Evolutionary conservation across 2,329 filamentous ascomycete species (phyloP), one percentile per base, ranked within the genome.

Genomic region (Cladosporium colombiae): DNA sequence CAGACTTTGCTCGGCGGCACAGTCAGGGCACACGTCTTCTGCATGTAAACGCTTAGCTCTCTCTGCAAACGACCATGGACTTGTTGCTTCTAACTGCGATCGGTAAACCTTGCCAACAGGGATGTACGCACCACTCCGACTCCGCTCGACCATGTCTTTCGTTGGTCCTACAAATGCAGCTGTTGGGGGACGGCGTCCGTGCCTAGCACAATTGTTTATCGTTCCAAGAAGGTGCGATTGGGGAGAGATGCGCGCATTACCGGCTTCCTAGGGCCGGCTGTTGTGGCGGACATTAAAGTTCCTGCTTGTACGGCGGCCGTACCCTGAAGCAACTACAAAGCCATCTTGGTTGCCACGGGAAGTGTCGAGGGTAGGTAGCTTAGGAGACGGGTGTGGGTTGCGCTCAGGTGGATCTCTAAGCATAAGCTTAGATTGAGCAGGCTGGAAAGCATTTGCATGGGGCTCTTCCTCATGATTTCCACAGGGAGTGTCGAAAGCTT

Each of bases 1-100:
- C 33, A 75, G 74, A 3, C 66, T 62, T 33, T 73, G 68, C 67
- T 76, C 75, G 10, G 71, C 69, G 21, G 74, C 65, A 62, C 73
- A 76, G 57, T 77, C 75, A 16, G 75, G 74, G 63, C 74, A 76
- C 14, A 70, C 70, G 65, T 73, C 68, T 68, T 58, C 66, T 31
- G 70, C 70, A 68, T 74, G 67, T 66, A 53, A 66, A 61, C 65
- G 46, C 67, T 70, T 64, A 62, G 60, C 65, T 67, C 66, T 60
- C 60, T 67, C 63, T 56, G 50, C 23, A 31, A 69, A 64, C 35
- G 63, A 67, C 71, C 72, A 76, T 3, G 73, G 74, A 67, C 74
- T 77, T 14, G 73, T 72, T 11, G 71, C 71, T 14, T 76, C 73
- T 35, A 72, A 66, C 57, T 76, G 72, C 27, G 70, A 70, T 29